These are phyloP conservation scores for Ajuga reptans DNA, from an alignment of 305 asterid genomes.

Conservation along the genomic window DNA sequence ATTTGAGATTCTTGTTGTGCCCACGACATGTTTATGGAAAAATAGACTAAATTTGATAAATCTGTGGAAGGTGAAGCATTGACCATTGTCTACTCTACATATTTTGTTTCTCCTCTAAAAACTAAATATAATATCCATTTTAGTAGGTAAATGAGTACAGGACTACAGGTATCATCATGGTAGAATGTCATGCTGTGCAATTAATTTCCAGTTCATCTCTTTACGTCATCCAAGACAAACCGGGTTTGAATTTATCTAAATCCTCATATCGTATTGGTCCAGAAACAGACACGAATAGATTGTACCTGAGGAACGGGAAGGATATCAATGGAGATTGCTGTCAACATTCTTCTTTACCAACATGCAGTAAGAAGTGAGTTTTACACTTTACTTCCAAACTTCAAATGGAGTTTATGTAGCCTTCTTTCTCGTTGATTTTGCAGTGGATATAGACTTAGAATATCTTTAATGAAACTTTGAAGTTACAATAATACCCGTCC, in stretches of 20 bases:
- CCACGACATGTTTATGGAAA: not conserved
- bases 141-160: no score
- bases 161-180: no score
- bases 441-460: conserved; percentile 12
- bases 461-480: not conserved
- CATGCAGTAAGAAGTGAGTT: not conserved
- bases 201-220: not conserved
- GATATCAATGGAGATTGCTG: not conserved
- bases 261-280: conserved; percentile 11
- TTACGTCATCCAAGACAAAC: not conserved
- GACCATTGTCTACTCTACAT: not conserved
- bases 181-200: not conserved
- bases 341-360: not conserved
- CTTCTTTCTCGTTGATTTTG: conserved; percentile 19
- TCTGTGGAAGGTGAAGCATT: not conserved
- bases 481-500: not conserved
- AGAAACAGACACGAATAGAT: conserved; percentile 14
- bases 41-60: not conserved
- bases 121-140: no score
- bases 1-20: not conserved
- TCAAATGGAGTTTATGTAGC: not conserved
- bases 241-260: not conserved
- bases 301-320: not conserved
- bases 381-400: not conserved
- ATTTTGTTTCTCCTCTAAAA: no score